These are phyloP conservation scores for Suhomyces choctaworum DNA, from an alignment of 1,139 yeast species.

Conservation along the genomic window DNA sequence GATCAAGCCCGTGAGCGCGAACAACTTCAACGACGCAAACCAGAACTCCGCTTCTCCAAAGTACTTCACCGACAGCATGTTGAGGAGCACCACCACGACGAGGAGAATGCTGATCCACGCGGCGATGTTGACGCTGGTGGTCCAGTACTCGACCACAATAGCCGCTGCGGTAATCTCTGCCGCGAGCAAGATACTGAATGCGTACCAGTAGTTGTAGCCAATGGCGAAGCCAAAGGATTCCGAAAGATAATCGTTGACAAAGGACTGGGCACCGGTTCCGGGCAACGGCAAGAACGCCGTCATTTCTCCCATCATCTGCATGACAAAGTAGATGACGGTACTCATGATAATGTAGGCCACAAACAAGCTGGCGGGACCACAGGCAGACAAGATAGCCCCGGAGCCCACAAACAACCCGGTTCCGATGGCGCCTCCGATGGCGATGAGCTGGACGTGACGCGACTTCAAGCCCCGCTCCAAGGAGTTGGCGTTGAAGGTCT, in stretches of 20 bases:
- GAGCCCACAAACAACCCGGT: conserved; percentile 50
- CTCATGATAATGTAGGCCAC: conserved; percentile 52
- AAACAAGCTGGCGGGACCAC: conserved; percentile 55
- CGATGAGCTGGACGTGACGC: conserved; percentile 41
- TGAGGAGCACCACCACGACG: conserved; percentile 37
- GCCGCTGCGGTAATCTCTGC: conserved; percentile 57
- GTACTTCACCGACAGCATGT: conserved; percentile 47
- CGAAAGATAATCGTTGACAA: conserved; percentile 37
- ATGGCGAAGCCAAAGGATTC: conserved; percentile 47
- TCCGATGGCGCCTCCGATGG: conserved; percentile 44
- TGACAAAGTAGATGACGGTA: conserved; percentile 52
- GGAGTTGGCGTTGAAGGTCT: conserved; percentile 19
- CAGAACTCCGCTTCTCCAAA: conserved; percentile 70
- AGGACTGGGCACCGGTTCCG: conserved; percentile 45
- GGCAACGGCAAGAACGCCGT: conserved; percentile 56
- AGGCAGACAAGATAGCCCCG: conserved; percentile 43
- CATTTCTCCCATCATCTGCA: conserved; percentile 64
- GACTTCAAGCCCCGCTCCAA: conserved; percentile 40
- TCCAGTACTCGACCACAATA: conserved; percentile 58
- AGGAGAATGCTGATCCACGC: conserved; percentile 57
- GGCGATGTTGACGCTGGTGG: conserved; percentile 47
- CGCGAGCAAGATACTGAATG: conserved; percentile 50
- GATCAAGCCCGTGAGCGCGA: conserved; percentile 40
- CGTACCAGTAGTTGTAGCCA: conserved; percentile 52
- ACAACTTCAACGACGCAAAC: conserved; percentile 55